These are phyloP conservation scores for Hypoxylon sp. DNA, from an alignment of 2,329 filamentous ascomycete species.

Conservation along the genomic window DNA sequence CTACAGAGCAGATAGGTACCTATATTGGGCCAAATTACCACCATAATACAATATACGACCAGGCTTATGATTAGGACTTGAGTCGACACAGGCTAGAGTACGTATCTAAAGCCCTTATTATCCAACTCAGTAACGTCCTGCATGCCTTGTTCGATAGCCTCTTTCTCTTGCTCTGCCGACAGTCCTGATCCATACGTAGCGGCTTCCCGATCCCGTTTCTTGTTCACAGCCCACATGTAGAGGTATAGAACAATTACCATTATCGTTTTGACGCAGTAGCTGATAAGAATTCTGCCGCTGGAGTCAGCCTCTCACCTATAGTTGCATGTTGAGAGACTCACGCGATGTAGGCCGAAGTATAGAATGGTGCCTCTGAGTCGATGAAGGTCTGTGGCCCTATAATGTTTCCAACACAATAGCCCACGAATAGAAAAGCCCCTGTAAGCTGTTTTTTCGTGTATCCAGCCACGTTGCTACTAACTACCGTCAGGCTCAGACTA, in stretches of 20 bases:
- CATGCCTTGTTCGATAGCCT: slow-evolving; percentile 69
- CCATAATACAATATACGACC: not conserved
- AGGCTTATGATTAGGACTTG: not conserved
- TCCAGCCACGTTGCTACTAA: slow-evolving; percentile 55
- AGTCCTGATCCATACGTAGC: slow-evolving; percentile 46
- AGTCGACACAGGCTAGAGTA: slow-evolving; percentile 54
- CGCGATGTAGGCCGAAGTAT: slow-evolving; percentile 65
- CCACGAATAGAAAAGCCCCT: slow-evolving; percentile 54
- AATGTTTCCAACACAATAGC: slow-evolving; percentile 53
- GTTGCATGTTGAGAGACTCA: slow-evolving; percentile 43
- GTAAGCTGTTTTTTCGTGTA: slow-evolving; percentile 57
- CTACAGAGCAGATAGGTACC: not conserved
- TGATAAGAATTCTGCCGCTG: slow-evolving; percentile 65
- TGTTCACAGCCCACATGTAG: slow-evolving; percentile 70
- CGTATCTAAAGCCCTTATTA: slow-evolving; percentile 68
- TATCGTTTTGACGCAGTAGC: slow-evolving; percentile 67
- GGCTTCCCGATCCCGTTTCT: slow-evolving; percentile 65
- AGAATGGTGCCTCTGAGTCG: slow-evolving; percentile 62
- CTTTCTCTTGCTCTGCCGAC: slow-evolving; percentile 61
- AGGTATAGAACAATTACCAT: slow-evolving; percentile 66
- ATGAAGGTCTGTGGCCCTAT: slow-evolving; percentile 58
- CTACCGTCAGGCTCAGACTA: slow-evolving; percentile 55
- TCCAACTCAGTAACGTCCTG: slow-evolving; percentile 69
- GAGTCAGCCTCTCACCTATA: slow-evolving; percentile 5
- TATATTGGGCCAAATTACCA: not conserved